A percentile compares a stretch with the other conserved stretches of the same genome.
Conservation (phyloP, 2,329 filamentous ascomycete genomes). For the Sporothrix sp. region DNA sequence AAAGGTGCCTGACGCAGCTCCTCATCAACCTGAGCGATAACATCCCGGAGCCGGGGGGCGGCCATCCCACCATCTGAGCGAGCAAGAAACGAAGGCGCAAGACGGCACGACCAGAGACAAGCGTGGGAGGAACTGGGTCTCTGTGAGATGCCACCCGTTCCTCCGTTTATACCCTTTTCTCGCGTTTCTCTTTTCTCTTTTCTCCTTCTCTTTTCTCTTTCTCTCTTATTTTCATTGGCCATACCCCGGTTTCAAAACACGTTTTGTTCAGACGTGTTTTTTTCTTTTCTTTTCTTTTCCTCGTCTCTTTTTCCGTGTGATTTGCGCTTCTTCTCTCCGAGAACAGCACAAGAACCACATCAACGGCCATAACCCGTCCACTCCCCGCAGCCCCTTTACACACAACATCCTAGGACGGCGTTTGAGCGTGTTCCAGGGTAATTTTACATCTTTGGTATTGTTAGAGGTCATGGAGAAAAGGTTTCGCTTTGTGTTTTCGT, state of each 20-base stretch:
- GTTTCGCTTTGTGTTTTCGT: neutral
- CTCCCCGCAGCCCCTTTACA: too few species aligned
- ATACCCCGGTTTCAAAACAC: neutral
- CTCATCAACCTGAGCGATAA: conserved; percentile 94
- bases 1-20: conserved; percentile 93
- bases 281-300: neutral
- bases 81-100: neutral
- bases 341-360: too few species aligned
- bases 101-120: too few species aligned
- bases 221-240: neutral
- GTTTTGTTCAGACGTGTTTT: neutral
- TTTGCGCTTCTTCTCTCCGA: too few species aligned
- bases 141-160: neutral
- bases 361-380: too few species aligned
- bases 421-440: too few species aligned
- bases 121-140: too few species aligned
- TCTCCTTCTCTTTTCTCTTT: neutral
- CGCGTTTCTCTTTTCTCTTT: neutral
- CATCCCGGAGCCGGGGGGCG: conserved; percentile 43
- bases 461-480: too few species aligned
- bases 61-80: conserved; percentile 18
- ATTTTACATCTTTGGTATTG: too few species aligned
- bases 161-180: neutral
- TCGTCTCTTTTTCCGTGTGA: neutral
- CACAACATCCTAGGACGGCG: too few species aligned